A percentile compares a stretch with the other conserved stretches of the same genome.
Conservation (phyloP, 2,329 filamentous ascomycete species). For the Ophiostoma triangulosporum region DNA sequence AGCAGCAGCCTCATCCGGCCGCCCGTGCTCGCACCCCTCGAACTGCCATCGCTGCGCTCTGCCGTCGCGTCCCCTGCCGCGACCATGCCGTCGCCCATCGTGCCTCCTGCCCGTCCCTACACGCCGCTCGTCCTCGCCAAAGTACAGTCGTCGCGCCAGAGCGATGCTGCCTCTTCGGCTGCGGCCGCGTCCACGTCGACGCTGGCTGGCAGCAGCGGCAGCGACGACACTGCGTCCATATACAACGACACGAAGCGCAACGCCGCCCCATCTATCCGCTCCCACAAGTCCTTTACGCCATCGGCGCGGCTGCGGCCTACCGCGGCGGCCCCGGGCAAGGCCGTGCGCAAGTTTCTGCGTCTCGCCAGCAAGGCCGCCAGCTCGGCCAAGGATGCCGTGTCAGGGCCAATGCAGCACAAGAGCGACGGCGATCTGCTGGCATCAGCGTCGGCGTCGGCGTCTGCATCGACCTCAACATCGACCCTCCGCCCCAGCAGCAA, state of each 20-base stretch:
- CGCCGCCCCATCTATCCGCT: neutral
- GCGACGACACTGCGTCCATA: neutral
- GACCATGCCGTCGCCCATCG: neutral
- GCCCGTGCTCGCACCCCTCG: neutral
- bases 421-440: neutral
- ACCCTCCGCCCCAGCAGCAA: neutral
- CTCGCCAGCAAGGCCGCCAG: slow-evolving; percentile 6
- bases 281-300: neutral
- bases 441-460: neutral
- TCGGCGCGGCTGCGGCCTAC: slow-evolving; percentile 4
- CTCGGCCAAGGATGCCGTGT: slow-evolving; percentile 1
- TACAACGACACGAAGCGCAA: neutral
- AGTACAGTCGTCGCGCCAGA: neutral
- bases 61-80: neutral
- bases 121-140: neutral
- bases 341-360: slow-evolving; percentile 4
- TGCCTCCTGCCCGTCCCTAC: neutral
- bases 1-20: neutral
- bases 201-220: neutral
- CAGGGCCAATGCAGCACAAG: neutral
- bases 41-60: neutral
- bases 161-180: neutral
- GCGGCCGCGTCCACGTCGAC: neutral
- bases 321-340: slow-evolving; percentile 2
- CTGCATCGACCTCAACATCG: slow-evolving; percentile 12